phyloP scores from a whole-genome alignment of 352 stramenopile genomes.

The Pythium aristosporum region DNA sequence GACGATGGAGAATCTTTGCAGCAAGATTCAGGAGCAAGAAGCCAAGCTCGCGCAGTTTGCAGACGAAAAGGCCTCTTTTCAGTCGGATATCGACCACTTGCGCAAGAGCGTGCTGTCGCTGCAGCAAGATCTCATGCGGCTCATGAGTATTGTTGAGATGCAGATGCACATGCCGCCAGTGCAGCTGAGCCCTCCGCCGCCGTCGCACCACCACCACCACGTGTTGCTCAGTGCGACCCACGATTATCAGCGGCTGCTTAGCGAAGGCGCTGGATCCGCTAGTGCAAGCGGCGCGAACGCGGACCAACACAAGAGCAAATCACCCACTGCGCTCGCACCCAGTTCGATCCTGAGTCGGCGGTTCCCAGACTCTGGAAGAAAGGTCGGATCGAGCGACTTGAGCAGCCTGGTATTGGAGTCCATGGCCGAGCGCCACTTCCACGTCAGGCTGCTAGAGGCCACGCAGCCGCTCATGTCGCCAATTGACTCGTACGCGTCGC shows the following conservation, averaged over 20 bases:
- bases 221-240: slow-evolving; percentile 4
- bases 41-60: slow-evolving; percentile 30
- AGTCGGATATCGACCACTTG: slow-evolving; percentile 50
- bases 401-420: slow-evolving; percentile 3
- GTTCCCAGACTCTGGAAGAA: slow-evolving; percentile 17
- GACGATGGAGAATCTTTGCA: slow-evolving; percentile 24
- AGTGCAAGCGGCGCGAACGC: background rate
- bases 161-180: slow-evolving; percentile 67
- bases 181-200: slow-evolving; percentile 17
- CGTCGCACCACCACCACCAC: background rate
- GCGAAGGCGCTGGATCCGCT: slow-evolving; percentile 1
- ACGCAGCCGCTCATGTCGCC: slow-evolving; percentile 31
- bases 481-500: slow-evolving; percentile 32
- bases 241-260: slow-evolving; percentile 25
- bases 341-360: slow-evolving; percentile 27
- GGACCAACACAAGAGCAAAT: background rate
- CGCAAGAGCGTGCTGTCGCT: slow-evolving; percentile 64
- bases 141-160: slow-evolving; percentile 78
- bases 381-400: slow-evolving; percentile 3
- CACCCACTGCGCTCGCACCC: background rate
- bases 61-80: slow-evolving; percentile 33
- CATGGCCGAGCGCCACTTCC: slow-evolving; percentile 28
- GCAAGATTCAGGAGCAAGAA: slow-evolving; percentile 33
- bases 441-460: slow-evolving; percentile 33
- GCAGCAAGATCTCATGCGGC: slow-evolving; percentile 67